Conservation (phyloP, 495 filamentous ascomycete genomes). For the Bryoglossum gracile region DNA sequence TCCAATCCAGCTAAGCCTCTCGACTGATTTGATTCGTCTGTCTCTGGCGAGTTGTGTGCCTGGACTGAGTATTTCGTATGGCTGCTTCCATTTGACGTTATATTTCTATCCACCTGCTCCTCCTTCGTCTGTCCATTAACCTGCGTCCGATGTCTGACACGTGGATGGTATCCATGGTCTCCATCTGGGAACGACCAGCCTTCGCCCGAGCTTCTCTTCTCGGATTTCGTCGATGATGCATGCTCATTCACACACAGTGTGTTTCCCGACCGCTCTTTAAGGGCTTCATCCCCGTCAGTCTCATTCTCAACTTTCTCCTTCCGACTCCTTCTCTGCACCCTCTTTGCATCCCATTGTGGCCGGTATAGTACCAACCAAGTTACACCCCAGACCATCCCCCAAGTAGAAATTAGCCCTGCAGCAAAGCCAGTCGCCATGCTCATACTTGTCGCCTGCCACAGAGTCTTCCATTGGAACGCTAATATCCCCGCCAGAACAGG, state of each 20-base stretch:
- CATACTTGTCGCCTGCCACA: constrained; percentile 43
- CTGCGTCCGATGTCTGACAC: background rate
- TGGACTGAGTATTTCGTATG: too few relatives aligned
- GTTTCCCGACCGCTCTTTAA: too few relatives aligned
- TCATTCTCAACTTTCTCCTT: constrained; percentile 28
- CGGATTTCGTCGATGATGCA: background rate
- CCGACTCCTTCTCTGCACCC: constrained; percentile 47
- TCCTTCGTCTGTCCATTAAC: constrained; percentile 6
- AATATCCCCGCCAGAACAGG: constrained; percentile 36
- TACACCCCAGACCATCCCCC: constrained; percentile 58
- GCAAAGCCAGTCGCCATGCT: constrained; percentile 58
- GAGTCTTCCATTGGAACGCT: constrained; percentile 33
- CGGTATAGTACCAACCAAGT: constrained; percentile 57
- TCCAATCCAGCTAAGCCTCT: too few relatives aligned
- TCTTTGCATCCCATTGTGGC: constrained; percentile 56
- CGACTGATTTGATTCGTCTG: background rate
- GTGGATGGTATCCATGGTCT: background rate
- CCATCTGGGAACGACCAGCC: background rate
- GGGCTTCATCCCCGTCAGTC: background rate
- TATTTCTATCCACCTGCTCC: background rate
- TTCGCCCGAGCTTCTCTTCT: background rate
- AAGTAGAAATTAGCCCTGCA: constrained; percentile 57
- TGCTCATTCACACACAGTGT: too few relatives aligned
- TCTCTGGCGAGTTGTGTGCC: background rate
- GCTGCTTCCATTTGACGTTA: background rate